These are phyloP conservation scores for Rhododendron henanense DNA, from an alignment of 148 eudicot genomes.

Conservation along the genomic window DNA sequence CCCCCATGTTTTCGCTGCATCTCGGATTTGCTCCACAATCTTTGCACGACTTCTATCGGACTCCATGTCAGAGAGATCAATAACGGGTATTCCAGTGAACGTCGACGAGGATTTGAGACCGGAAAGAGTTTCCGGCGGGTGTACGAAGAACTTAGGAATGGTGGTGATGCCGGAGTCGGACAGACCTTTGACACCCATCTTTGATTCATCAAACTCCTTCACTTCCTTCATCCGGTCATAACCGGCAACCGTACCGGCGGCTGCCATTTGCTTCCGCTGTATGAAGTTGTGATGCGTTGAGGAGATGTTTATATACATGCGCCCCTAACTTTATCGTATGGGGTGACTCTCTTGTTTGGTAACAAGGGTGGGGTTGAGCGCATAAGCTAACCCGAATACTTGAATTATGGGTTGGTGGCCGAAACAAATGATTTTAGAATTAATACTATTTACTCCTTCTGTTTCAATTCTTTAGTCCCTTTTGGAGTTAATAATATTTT, in stretches of 20 bases:
- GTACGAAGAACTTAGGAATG: conserved; percentile 25
- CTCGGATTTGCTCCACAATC: conserved; percentile 17
- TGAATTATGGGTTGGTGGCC: too few relatives aligned
- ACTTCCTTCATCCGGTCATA: conserved; percentile 24
- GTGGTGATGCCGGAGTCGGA: conserved; percentile 24
- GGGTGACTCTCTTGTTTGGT: not conserved
- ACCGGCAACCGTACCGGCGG: not conserved
- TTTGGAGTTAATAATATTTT: too few relatives aligned
- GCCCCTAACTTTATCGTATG: not conserved
- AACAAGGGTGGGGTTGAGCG: too few relatives aligned
- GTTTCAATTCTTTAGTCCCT: too few relatives aligned
- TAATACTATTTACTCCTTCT: too few relatives aligned
- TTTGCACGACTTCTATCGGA: not conserved
- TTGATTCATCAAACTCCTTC: conserved; percentile 23
- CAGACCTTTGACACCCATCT: conserved; percentile 30
- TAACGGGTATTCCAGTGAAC: conserved; percentile 9
- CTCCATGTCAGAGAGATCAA: conserved; percentile 5
- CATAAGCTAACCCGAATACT: too few relatives aligned
- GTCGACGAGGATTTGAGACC: not conserved
- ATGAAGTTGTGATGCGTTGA: not conserved
- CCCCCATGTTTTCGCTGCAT: conserved; percentile 14
- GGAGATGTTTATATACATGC: not conserved
- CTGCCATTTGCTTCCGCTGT: not conserved
- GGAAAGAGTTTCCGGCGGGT: conserved; percentile 17
- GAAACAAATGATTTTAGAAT: too few relatives aligned